phyloP scores from a whole-genome alignment of 306 rosid species.

The Crataegus laevigata region DNA sequence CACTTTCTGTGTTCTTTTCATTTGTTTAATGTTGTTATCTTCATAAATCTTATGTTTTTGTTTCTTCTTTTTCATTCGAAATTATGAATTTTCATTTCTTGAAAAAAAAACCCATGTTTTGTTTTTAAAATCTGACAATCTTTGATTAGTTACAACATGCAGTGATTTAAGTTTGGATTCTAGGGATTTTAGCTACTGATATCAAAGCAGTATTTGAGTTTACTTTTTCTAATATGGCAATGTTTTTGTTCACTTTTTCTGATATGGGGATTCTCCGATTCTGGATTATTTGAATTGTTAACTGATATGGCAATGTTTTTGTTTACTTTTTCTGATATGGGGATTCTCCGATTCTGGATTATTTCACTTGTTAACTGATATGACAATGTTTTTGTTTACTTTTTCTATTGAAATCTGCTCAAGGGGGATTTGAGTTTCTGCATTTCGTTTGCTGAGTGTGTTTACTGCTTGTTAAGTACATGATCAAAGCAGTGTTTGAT shows the following conservation, averaged over 20 bases:
- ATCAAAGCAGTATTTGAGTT: too few species aligned
- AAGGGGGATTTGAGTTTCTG: background rate
- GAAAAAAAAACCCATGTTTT: background rate
- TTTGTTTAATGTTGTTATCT: background rate
- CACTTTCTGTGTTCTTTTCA: background rate
- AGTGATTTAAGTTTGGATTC: constrained; percentile 26
- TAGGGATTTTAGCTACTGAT: constrained; percentile 16
- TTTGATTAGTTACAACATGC: constrained; percentile 30
- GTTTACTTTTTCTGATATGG: too few species aligned
- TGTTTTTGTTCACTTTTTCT: constrained; percentile 1
- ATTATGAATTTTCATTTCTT: background rate
- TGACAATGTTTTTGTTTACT: too few species aligned
- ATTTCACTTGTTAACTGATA: too few species aligned
- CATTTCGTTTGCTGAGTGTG: background rate
- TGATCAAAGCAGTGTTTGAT: too few species aligned
- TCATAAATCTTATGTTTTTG: background rate
- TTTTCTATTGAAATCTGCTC: background rate
- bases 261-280: too few species aligned
- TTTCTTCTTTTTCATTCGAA: background rate
- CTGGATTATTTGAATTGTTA: too few species aligned
- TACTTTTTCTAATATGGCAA: too few species aligned
- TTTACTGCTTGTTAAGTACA: too few species aligned
- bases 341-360: too few species aligned
- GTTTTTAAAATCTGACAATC: background rate
- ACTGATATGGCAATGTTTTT: too few species aligned